Evolutionary conservation across 2,329 filamentous ascomycete genomes (phyloP), one percentile per base, ranked within the genome.

Genomic region (Venturia effusa): DNA sequence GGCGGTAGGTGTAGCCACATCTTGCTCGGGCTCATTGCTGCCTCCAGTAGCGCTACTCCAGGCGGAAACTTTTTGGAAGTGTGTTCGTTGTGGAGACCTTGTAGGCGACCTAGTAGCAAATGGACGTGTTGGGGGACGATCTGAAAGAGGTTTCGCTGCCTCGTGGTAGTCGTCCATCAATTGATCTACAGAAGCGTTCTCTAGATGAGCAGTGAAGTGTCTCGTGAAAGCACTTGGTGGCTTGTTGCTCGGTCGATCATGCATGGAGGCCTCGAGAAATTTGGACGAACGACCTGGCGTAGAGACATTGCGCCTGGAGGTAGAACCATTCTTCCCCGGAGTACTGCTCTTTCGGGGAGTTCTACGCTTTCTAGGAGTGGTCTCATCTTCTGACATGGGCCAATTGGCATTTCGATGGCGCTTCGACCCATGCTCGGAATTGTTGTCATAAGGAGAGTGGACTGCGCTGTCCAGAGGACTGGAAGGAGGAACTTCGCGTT

Each of bases 231-330:
- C 81, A 55, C 83, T 80, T 0, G 89, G 89, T 34, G 90, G 90
- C 65, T 81, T 83, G 65, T 84, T 82, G 70, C 88, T 92, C 39
- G 84, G 80, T 67, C 89, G 86, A 74, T 95, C 90, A 71, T 87
- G 90, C 89, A 96, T 93, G 70, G 88, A 93, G 48, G 88, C 92
- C 76, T 96, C 92, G 43, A 83, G 74, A 68, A 88, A 88, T 63
- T 77, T 87, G 70, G 82, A 95, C 79, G 76, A 85, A 72, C 77
- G 84, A 54, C 39, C 59, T 19, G 59, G 54, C 3, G 40, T 39
- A 8, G 51, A 34, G 34, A 32, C 54, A 43, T 57, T 41, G 17
- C 37, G 45, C 11, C 34, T 24, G 39, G 37, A 59, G 17, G 48
- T 7, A 17, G 64, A 61, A 19, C 51, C n/a, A 45, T 63, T 11